A percentile compares a stretch with the other conserved stretches of the same genome.
Evolutionary conservation across 345 rosid species (phyloP).

Genomic region (Eucalyptus pumila): DNA sequence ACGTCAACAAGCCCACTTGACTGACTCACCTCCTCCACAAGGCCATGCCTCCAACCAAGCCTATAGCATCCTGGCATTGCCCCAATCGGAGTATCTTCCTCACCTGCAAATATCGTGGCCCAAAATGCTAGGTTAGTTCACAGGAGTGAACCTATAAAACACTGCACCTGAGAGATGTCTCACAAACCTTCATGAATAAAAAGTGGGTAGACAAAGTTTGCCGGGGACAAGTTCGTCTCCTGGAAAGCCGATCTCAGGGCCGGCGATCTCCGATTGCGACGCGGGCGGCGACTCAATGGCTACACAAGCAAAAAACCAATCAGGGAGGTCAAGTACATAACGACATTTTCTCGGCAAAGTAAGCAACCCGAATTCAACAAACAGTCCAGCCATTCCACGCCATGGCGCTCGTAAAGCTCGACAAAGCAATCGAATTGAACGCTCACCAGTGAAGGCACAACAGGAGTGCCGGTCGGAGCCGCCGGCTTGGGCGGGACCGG

Average conservation of each 20-base stretch:
- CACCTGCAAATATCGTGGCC: conserved; percentile 34
- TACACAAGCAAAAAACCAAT: not conserved
- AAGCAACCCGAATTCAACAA: not conserved
- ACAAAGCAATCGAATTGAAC: not conserved
- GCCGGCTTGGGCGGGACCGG: conserved; percentile 69
- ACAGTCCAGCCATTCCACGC: not conserved
- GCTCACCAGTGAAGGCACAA: conserved; percentile 52
- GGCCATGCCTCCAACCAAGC: conserved; percentile 98
- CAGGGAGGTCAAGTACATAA: not conserved
- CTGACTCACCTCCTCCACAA: conserved; percentile 59
- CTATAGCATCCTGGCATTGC: conserved; percentile 99
- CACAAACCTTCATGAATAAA: conserved; percentile 90
- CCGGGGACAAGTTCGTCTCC: conserved; percentile 73
- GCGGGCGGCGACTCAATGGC: conserved; percentile 76
- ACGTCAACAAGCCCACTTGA: not conserved
- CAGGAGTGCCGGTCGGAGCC: conserved; percentile 76
- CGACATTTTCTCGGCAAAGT: not conserved
- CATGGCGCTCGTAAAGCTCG: not conserved
- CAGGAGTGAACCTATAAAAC: not conserved
- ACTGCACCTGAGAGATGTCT: not conserved
- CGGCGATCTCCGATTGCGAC: conserved; percentile 75
- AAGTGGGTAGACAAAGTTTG: conserved; percentile 85
- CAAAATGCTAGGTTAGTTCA: not conserved
- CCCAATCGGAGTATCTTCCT: conserved; percentile 94
- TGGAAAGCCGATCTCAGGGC: conserved; percentile 65